phyloP scores from a whole-genome alignment of 441 rosid species.

The Theobroma grandiflorum region DNA sequence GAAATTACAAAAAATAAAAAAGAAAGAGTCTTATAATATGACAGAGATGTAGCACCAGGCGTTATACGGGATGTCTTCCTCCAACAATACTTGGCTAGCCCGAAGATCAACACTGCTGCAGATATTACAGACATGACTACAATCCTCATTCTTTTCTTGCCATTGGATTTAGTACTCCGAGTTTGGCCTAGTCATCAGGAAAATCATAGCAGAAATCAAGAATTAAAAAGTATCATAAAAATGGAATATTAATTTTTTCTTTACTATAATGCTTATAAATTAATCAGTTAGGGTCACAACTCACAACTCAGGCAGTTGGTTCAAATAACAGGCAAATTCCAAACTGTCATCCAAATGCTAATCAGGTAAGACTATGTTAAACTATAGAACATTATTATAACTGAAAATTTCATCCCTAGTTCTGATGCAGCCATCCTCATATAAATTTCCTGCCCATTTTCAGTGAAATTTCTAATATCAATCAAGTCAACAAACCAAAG shows the following conservation, averaged over 20 bases:
- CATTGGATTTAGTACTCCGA: background rate
- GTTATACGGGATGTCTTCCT: background rate
- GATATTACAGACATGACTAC: background rate
- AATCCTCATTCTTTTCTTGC: background rate
- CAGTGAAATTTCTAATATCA: conserved; percentile 18
- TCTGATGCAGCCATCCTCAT: conserved; percentile 26
- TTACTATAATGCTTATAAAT: too few species aligned
- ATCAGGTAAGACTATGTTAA: too few species aligned
- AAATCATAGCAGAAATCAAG: background rate
- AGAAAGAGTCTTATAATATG: too few species aligned
- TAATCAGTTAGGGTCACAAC: too few species aligned
- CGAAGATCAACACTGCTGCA: background rate
- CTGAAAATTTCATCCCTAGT: conserved; percentile 6
- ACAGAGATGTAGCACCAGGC: background rate
- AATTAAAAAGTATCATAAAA: too few species aligned
- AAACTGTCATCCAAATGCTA: too few species aligned
- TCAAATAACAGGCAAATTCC: too few species aligned
- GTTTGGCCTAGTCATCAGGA: background rate
- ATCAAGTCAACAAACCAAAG: conserved; percentile 35
- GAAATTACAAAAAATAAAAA: too few species aligned
- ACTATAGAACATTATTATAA: too few species aligned
- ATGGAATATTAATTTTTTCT: background rate
- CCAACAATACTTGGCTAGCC: background rate
- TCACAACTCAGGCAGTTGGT: too few species aligned
- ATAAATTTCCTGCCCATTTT: conserved; percentile 21